These are phyloP conservation scores for Fusarium vanettenii DNA, from an alignment of 2,329 filamentous ascomycete species.

Conservation along the genomic window DNA sequence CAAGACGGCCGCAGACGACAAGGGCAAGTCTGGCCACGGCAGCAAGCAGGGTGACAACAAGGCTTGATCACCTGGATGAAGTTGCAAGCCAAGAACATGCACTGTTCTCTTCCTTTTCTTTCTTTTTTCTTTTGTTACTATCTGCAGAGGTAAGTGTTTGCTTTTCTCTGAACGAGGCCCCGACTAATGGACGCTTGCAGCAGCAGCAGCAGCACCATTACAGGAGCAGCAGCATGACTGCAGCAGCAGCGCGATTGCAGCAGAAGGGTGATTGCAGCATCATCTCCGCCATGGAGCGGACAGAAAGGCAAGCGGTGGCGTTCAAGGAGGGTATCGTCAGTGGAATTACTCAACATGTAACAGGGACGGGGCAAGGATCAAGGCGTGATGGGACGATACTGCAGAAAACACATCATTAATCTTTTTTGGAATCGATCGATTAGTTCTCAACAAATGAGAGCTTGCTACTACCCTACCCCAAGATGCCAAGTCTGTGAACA, in stretches of 20 bases:
- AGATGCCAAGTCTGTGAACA: not conserved
- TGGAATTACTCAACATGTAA: not conserved
- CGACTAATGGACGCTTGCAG: not conserved
- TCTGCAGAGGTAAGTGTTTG: not conserved
- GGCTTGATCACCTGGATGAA: not conserved
- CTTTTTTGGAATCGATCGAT: not conserved
- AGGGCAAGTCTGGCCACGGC: not conserved
- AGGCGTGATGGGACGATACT: not conserved
- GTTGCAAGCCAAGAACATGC: not conserved
- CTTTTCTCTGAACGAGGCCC: not conserved
- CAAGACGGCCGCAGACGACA: not conserved
- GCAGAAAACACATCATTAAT: not conserved
- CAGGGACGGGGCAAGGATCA: not conserved
- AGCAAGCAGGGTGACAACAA: not conserved
- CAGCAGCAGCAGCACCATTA: not conserved
- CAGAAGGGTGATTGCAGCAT: not conserved
- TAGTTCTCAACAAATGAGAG: not conserved
- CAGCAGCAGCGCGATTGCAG: not conserved
- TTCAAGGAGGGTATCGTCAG: not conserved
- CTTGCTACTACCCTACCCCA: not conserved
- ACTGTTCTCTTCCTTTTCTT: not conserved
- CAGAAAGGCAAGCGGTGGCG: not conserved
- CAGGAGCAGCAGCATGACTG: not conserved
- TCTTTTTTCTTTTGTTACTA: not conserved
- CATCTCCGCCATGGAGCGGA: not conserved